These are phyloP conservation scores for Turnera subulata DNA, from an alignment of 345 rosid genomes.

Conservation along the genomic window DNA sequence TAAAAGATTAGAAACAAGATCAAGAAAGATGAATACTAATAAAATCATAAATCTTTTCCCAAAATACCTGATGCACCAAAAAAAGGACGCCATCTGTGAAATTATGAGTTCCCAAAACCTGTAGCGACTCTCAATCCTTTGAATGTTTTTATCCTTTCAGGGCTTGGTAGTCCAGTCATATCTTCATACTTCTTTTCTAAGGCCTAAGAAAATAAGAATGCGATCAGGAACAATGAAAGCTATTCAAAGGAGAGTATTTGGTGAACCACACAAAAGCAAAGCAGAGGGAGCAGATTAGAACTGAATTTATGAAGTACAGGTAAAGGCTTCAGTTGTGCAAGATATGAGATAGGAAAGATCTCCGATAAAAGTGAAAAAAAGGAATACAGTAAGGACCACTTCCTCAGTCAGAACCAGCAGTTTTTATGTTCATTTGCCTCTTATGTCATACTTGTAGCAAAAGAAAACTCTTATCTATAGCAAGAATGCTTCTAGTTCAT, in stretches of 20 bases:
- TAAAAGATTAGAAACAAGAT: no score
- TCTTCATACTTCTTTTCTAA: conserved; percentile 80
- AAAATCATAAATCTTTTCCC: background rate
- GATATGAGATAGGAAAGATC: no score
- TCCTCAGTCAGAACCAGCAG: background rate
- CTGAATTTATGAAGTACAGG: no score
- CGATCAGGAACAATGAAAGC: background rate
- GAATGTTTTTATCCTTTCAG: conserved; percentile 64
- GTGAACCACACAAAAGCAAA: background rate
- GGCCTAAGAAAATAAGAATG: conserved; percentile 41
- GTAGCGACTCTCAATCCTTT: conserved; percentile 51
- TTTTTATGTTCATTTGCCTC: background rate
- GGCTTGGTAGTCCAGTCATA: conserved; percentile 67
- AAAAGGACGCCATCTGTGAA: conserved; percentile 15
- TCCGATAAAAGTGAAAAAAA: background rate
- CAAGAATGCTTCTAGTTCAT: background rate
- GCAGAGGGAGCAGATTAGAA: no score
- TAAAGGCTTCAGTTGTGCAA: no score
- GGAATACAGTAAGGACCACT: background rate
- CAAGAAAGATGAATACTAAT: background rate
- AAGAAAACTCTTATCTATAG: background rate
- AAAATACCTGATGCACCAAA: conserved; percentile 4
- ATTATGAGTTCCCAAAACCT: conserved; percentile 80
- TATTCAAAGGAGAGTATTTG: background rate
- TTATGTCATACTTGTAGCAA: background rate